Conservation (phyloP, 305 asterid genomes). For the Vinca major region DNA sequence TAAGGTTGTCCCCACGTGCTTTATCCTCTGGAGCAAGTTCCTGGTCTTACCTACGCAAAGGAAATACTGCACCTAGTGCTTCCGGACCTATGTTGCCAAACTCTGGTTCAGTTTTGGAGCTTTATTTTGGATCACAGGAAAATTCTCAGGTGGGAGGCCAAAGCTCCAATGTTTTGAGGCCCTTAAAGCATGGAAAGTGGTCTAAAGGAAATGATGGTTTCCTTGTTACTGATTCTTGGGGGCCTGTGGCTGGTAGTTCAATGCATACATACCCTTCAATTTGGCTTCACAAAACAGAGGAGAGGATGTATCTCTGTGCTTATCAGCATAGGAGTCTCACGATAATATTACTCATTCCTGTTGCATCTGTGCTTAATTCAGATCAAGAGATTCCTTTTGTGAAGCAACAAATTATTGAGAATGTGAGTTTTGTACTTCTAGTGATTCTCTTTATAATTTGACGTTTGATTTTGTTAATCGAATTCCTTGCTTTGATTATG, state of each 20-base stretch:
- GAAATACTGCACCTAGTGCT: slow-evolving; percentile 40
- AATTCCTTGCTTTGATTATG: neutral
- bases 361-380: slow-evolving; percentile 54
- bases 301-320: slow-evolving; percentile 70
- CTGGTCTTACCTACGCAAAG: slow-evolving; percentile 59
- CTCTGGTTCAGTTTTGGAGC: slow-evolving; percentile 40
- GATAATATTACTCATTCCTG: slow-evolving; percentile 64
- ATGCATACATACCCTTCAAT: slow-evolving; percentile 52
- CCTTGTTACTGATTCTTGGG: slow-evolving; percentile 76
- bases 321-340: slow-evolving; percentile 81
- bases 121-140: slow-evolving; percentile 41
- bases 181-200: slow-evolving; percentile 79
- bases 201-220: slow-evolving; percentile 79
- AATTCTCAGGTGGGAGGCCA: slow-evolving; percentile 43
- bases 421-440: slow-evolving; percentile 34
- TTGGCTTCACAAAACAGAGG: slow-evolving; percentile 68
- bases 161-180: slow-evolving; percentile 64
- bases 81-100: slow-evolving; percentile 43
- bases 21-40: slow-evolving; percentile 63
- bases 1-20: slow-evolving; percentile 79
- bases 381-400: slow-evolving; percentile 66
- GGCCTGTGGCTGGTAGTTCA: slow-evolving; percentile 49
- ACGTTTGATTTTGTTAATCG: neutral
- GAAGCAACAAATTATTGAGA: slow-evolving; percentile 74
- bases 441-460: neutral